Evolutionary conservation across 768 basidiomycete species (phyloP).

Genomic region (Agaricus sinodeliciosus): DNA sequence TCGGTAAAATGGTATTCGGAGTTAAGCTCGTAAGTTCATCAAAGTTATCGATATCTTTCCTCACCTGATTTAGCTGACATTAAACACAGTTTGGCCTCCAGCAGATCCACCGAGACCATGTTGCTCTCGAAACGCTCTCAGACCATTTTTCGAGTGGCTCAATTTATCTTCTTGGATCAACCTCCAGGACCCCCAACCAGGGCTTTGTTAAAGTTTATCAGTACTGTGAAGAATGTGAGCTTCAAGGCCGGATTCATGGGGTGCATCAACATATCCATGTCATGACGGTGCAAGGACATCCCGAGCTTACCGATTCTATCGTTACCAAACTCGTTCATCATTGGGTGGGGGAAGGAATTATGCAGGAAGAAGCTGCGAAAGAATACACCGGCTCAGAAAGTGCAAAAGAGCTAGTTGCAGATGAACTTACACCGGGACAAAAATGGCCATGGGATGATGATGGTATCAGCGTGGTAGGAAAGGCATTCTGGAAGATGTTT

Average conservation of each 20-base stretch:
- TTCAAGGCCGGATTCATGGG: constrained; percentile 18
- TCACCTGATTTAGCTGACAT: neutral
- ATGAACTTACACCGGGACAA: constrained; percentile 25
- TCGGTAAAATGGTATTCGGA: neutral
- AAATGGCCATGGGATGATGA: constrained; percentile 35
- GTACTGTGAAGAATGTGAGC: constrained; percentile 6
- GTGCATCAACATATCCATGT: constrained; percentile 52
- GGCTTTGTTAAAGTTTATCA: neutral
- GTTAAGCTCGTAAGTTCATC: constrained; percentile 23
- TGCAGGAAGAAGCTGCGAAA: neutral
- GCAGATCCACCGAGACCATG: constrained; percentile 26
- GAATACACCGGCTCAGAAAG: neutral
- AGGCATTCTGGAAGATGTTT: constrained; percentile 36
- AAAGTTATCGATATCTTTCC: too few species aligned
- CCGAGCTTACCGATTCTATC: constrained; percentile 71
- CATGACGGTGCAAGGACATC: constrained; percentile 84
- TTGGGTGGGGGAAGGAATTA: constrained; percentile 21
- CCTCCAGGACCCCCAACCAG: neutral
- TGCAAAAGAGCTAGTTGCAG: neutral
- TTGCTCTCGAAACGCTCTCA: constrained; percentile 51
- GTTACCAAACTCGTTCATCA: constrained; percentile 35
- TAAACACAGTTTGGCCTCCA: constrained; percentile 36
- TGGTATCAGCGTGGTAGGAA: constrained; percentile 35
- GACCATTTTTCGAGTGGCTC: constrained; percentile 46
- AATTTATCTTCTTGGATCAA: constrained; percentile 60